Evolutionary conservation across 768 basidiomycete species (phyloP).

Genomic region (Rhodocollybia butyracea): DNA sequence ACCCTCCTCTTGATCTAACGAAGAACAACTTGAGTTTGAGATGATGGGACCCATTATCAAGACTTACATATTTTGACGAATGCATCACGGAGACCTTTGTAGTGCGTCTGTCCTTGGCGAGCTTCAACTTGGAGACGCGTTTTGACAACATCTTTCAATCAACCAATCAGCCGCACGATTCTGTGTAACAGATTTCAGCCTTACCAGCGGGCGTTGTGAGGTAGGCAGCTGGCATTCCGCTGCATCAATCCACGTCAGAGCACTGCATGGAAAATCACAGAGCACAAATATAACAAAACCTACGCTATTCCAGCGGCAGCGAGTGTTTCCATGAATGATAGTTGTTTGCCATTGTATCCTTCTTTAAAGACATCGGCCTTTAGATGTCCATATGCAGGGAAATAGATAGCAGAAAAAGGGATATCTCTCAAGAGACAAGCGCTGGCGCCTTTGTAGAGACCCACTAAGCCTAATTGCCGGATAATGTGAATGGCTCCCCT

Average conservation of each 20-base stretch:
- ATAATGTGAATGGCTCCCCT: conserved; percentile 92
- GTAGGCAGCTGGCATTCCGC: conserved; percentile 98
- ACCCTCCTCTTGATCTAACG: conserved; percentile 80
- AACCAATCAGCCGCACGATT: conserved; percentile 14
- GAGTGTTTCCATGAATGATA: conserved; percentile 89
- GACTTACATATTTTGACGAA: conserved; percentile 84
- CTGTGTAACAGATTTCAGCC: conserved; percentile 17
- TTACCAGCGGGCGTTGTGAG: conserved; percentile 87
- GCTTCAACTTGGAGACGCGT: conserved; percentile 94
- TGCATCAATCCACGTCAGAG: conserved; percentile 34
- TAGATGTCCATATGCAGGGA: conserved; percentile 83
- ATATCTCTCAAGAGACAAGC: conserved; percentile 95
- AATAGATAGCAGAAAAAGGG: conserved; percentile 94
- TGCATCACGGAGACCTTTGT: conserved; percentile 88
- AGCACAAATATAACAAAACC: conserved; percentile 27
- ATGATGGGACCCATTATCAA: background rate
- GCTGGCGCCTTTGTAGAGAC: conserved; percentile 88
- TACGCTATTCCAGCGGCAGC: conserved; percentile 79
- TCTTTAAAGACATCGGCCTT: conserved; percentile 95
- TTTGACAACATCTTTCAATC: conserved; percentile 84
- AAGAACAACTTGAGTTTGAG: background rate
- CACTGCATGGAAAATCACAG: conserved; percentile 7
- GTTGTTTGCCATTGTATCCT: conserved; percentile 90
- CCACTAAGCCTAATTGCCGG: conserved; percentile 86
- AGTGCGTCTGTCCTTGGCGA: conserved; percentile 84